phyloP scores from a whole-genome alignment of 495 filamentous ascomycete species.

The Penicillium atrosanguineum region DNA sequence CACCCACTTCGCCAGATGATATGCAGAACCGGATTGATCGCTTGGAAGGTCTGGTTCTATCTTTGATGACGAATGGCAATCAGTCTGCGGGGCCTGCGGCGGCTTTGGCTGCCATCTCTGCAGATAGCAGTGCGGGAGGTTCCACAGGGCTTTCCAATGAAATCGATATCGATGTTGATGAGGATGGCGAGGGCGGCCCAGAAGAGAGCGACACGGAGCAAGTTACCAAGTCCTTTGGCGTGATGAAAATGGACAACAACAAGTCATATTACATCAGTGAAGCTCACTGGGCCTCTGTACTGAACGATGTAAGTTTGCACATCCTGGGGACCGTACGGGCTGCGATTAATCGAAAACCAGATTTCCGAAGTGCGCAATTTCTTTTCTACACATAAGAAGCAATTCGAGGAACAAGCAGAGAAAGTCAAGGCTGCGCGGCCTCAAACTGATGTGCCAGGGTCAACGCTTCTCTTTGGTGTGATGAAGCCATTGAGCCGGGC shows the following conservation, averaged over 20 bases:
- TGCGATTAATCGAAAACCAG: constrained; percentile 37
- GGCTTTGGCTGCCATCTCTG: constrained; percentile 61
- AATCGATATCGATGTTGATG: constrained; percentile 56
- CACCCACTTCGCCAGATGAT: constrained; percentile 74
- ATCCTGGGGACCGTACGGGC: background rate
- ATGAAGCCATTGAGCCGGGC: constrained; percentile 62
- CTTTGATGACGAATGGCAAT: constrained; percentile 90
- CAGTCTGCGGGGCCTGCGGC: constrained; percentile 62
- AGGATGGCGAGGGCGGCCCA: constrained; percentile 47
- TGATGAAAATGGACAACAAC: constrained; percentile 82
- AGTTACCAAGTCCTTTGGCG: constrained; percentile 78
- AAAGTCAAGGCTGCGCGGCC: constrained; percentile 65
- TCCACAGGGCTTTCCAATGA: constrained; percentile 46
- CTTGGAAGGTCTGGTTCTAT: constrained; percentile 89
- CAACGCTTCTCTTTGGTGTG: constrained; percentile 72
- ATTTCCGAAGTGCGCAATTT: constrained; percentile 93
- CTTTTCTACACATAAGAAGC: constrained; percentile 69
- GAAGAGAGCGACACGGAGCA: constrained; percentile 87
- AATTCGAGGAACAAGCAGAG: constrained; percentile 59
- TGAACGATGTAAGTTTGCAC: constrained; percentile 63
- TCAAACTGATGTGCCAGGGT: constrained; percentile 55
- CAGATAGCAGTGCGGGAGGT: constrained; percentile 51
- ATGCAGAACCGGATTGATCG: constrained; percentile 99
- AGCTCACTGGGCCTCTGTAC: constrained; percentile 84
- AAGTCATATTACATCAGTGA: constrained; percentile 86